Conservation (phyloP, 2,329 filamentous ascomycete species). For the Exophiala xenobiotica region DNA sequence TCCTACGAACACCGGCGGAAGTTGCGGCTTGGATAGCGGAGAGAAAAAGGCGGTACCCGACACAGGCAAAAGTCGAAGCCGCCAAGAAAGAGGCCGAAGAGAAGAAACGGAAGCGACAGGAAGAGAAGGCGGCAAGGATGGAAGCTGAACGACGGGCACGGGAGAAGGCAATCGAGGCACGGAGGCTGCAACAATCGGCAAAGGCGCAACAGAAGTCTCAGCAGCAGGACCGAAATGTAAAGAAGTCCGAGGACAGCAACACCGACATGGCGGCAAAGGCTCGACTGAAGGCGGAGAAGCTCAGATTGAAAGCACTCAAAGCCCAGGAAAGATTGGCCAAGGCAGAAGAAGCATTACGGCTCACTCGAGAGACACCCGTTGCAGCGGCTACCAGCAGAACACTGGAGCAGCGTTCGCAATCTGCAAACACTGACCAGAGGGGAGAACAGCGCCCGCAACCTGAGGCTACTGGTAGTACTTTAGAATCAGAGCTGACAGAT, state of each 20-base stretch:
- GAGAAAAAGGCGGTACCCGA: constrained; percentile 77
- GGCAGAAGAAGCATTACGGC: constrained; percentile 21
- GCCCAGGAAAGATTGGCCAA: constrained; percentile 38
- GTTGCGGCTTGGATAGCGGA: constrained; percentile 78
- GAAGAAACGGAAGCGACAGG: constrained; percentile 63
- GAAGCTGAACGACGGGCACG: constrained; percentile 41
- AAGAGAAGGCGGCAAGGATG: constrained; percentile 54
- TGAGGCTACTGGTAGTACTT: not conserved
- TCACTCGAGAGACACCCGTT: constrained; percentile 8
- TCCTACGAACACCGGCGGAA: constrained; percentile 61
- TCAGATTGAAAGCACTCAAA: constrained; percentile 43
- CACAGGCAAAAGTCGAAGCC: constrained; percentile 62
- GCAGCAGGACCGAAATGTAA: not conserved
- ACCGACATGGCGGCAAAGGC: constrained; percentile 9
- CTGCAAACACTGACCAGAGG: not conserved
- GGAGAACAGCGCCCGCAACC: not conserved
- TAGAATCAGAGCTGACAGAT: constrained; percentile 12
- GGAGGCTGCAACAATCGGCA: constrained; percentile 20
- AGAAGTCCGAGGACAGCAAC: constrained; percentile 1
- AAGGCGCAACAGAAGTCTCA: constrained; percentile 4
- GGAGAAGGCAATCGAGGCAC: constrained; percentile 31
- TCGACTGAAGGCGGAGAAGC: constrained; percentile 38
- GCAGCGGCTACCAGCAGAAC: not conserved
- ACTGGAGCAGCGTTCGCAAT: not conserved
- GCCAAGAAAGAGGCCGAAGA: constrained; percentile 46